phyloP scores from a whole-genome alignment of 768 basidiomycete species.

The Lactifluus piperatus region DNA sequence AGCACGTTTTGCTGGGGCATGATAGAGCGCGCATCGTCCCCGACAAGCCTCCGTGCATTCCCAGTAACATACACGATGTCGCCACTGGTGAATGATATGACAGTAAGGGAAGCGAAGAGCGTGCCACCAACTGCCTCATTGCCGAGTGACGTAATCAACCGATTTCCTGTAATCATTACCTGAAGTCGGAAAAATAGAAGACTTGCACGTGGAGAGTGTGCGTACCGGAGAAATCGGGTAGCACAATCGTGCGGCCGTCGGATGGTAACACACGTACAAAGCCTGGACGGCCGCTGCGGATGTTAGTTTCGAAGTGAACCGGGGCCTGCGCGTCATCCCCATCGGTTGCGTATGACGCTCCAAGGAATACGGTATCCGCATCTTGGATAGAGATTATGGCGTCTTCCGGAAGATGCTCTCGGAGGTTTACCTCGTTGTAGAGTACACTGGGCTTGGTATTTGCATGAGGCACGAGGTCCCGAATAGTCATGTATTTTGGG shows the following conservation, averaged over 20 bases:
- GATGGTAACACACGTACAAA: slow-evolving; percentile 49
- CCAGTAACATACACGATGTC: slow-evolving; percentile 58
- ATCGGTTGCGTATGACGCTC: slow-evolving; percentile 39
- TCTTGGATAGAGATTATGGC: slow-evolving; percentile 39
- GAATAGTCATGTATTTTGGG: slow-evolving; percentile 59
- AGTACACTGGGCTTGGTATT: slow-evolving; percentile 33
- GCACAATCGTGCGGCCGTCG: slow-evolving; percentile 44
- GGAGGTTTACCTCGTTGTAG: slow-evolving; percentile 30
- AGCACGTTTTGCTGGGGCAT: slow-evolving; percentile 50
- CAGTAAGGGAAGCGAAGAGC: slow-evolving; percentile 48
- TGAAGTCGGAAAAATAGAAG: not conserved
- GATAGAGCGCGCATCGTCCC: slow-evolving; percentile 37
- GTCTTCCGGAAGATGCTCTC: slow-evolving; percentile 41
- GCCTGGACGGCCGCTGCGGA: slow-evolving; percentile 54
- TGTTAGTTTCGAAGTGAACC: slow-evolving; percentile 55
- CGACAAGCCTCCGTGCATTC: slow-evolving; percentile 40
- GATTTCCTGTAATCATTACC: slow-evolving; percentile 38
- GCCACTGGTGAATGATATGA: slow-evolving; percentile 45
- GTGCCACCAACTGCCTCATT: slow-evolving; percentile 38
- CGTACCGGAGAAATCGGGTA: slow-evolving; percentile 55
- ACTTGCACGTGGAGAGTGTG: not conserved
- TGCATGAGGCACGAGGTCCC: slow-evolving; percentile 39
- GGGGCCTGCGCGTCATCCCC: slow-evolving; percentile 36
- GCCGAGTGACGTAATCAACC: slow-evolving; percentile 54
- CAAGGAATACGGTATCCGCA: slow-evolving; percentile 48